Base-by-base conservation (phyloP, 495 filamentous ascomycete genomes). In the Penicillium parvum region DNA sequence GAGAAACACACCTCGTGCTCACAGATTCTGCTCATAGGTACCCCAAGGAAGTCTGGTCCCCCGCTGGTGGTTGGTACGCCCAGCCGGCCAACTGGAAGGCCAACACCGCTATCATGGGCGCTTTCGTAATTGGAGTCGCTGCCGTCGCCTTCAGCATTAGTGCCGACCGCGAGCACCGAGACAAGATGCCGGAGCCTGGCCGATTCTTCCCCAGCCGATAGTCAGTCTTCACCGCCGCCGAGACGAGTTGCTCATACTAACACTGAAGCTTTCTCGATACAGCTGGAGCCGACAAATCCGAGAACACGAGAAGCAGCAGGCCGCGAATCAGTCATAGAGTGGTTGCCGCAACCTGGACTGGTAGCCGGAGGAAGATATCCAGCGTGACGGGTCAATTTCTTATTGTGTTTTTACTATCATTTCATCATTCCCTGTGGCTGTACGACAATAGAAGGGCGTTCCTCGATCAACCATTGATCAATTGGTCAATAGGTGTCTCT, bases 31-130 rank as follows among this genome's bases (percentile, higher is more conserved):
- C 34, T 40, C 49, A 20, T 57, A 97, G 91, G 60, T 96, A 96
- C 69, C 92, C 92, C 60, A 96, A 96, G 75, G 90, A 98, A 74
- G 86, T 98, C 73, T 98, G 92, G 92, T 97, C 92, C 58, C 92
- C 92, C 45, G 77, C 92, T 43, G 92, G 92, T 74, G 92, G 92
- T 58, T 98, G 94, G 92, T 98, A 98, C 69, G 69, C 83, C 21
- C 91, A 89, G 63, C 92, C 92, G 7, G 72, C 73, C 50, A 98
- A 98, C 76, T 98, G 94, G 94, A 94, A 84, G 66, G 62, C 71
- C 27, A 98, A 98, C 71, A 98, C 92, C 7, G 87, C 86, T n/a
- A 73, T 95, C 43, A 81, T 89, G 71, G 74, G 77, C 37, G 72
- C 71, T 2, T 79, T 84, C 36, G 77, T 96, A 33, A 51, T 89